Conservation (phyloP, 2,329 filamentous ascomycete species). For the Xylariales sp. region DNA sequence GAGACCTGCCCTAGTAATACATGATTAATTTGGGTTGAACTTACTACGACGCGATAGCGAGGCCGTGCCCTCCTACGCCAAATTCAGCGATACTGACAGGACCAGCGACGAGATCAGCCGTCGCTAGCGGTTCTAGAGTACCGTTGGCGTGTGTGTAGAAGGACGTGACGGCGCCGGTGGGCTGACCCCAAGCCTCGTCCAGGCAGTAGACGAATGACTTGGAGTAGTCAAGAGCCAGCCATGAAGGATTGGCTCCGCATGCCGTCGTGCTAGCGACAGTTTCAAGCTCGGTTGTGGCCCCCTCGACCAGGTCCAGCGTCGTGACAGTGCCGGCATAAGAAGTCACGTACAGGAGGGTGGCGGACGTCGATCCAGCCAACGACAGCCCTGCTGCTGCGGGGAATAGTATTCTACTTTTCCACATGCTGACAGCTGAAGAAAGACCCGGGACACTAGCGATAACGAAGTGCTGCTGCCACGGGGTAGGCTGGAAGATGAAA, state of each 20-base stretch:
- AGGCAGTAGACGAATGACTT: constrained; percentile 67
- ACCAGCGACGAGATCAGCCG: constrained; percentile 44
- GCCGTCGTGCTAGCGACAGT: constrained; percentile 56
- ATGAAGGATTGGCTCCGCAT: constrained; percentile 68
- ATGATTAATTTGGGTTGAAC: constrained; percentile 36
- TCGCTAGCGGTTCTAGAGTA: constrained; percentile 57
- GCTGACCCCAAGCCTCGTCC: constrained; percentile 62
- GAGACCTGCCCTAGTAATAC: constrained; percentile 22
- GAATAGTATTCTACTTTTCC: constrained; percentile 42
- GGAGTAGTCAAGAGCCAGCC: constrained; percentile 67
- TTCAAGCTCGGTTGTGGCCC: constrained; percentile 53
- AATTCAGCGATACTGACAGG: constrained; percentile 48
- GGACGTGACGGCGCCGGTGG: constrained; percentile 44
- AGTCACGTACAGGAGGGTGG: constrained; percentile 59
- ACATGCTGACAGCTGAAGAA: constrained; percentile 40
- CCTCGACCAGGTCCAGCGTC: constrained; percentile 57
- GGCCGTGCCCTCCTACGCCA: constrained; percentile 46
- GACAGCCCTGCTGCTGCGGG: constrained; percentile 45
- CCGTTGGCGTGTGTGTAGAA: constrained; percentile 58
- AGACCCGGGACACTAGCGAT: constrained; percentile 13
- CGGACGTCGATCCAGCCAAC: constrained; percentile 49
- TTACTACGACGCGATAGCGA: constrained; percentile 50
- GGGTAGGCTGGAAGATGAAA: constrained; percentile 11
- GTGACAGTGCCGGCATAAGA: constrained; percentile 62
- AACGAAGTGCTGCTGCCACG: constrained; percentile 9